Percentiles rank a stretch among this genome's conserved stretches.
Conservation (phyloP, 108 stramenopile species). For the Cyclotella kingstonii region DNA sequence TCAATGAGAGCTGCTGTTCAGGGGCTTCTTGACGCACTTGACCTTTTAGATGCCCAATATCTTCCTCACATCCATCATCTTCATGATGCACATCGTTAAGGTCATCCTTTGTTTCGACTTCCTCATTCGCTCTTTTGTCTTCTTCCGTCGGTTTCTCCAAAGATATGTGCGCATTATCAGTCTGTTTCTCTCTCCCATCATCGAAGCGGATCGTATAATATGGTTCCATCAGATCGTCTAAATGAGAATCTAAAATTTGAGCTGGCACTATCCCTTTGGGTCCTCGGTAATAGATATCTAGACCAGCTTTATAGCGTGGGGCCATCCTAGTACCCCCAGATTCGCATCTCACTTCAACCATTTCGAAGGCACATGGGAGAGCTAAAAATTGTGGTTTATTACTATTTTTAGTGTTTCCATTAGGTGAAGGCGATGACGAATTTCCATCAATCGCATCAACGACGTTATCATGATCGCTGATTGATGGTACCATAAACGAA, state of each 20-base stretch:
- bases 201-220: slow-evolving; percentile 43
- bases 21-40: not conserved
- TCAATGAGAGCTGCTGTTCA: not conserved
- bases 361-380: slow-evolving; percentile 26
- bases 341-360: slow-evolving; percentile 44
- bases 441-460: not conserved
- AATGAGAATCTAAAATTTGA: slow-evolving; percentile 25
- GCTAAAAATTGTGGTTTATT: slow-evolving; percentile 6
- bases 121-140: not conserved
- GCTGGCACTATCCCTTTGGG: slow-evolving; percentile 19
- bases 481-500: too few relatives aligned
- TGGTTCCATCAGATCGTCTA: slow-evolving; percentile 52
- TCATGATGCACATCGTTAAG: slow-evolving; percentile 4
- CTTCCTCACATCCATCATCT: not conserved
- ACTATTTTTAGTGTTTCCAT: slow-evolving; percentile 1
- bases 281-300: slow-evolving; percentile 26
- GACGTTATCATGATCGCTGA: not conserved
- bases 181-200: slow-evolving; percentile 57
- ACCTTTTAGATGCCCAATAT: not conserved
- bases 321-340: slow-evolving; percentile 35
- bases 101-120: not conserved
- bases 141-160: slow-evolving; percentile 11
- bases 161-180: slow-evolving; percentile 42
- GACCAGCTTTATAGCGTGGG: slow-evolving; percentile 26
- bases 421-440: too few relatives aligned